Base-by-base conservation (phyloP, 2,329 filamentous ascomycete genomes). In the Cordyceps tenuipes region DNA sequence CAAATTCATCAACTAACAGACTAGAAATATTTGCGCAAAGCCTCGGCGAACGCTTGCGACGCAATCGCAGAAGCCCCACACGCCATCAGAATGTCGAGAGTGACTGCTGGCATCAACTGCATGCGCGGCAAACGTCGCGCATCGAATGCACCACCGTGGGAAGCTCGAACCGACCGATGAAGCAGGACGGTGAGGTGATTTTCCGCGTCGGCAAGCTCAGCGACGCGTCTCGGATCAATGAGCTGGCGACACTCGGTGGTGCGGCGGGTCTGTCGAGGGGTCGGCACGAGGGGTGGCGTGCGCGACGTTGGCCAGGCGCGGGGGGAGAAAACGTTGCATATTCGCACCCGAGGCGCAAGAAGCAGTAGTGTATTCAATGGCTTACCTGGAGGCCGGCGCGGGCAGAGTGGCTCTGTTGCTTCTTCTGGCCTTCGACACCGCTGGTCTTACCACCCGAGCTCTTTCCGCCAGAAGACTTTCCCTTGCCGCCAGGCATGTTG, bases 381-480 rank as follows among this genome's bases (percentile, higher is more conserved):
- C 90, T 82, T 82, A 97, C 92, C 88, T 97, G 92, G 68, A 97
- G 84, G 73, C 92, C 92, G 74, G 92, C 92, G 76, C 94, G 92
- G 72, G 91, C 90, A 69, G 91, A 96, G 81, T 96, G 92, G 79
- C 94, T 96, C 79, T 95, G 90, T 72, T 90, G 88, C 81, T 96
- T 96, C 80, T 89, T 90, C 73, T 86, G 79, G 59, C 82, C 83
- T 6, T 59, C 57, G 66, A 86, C 87, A 69, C 71, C 77, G 63
- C 79, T 78, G 54, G 80, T 82, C 82, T 94, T 94, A 68, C 90
- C 89, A 69, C 90, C 90, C 61, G 88, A 82, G 73, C 79, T 92
- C 86, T 95, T 96, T 72, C 92, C 92, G 70, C 92, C 91, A 68
- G 88, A 84, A 65, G 87, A 90, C 82, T 91, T 95, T 83, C 92